phyloP scores from a whole-genome alignment of 169 alveolate species.

The Perkinsus olseni region DNA sequence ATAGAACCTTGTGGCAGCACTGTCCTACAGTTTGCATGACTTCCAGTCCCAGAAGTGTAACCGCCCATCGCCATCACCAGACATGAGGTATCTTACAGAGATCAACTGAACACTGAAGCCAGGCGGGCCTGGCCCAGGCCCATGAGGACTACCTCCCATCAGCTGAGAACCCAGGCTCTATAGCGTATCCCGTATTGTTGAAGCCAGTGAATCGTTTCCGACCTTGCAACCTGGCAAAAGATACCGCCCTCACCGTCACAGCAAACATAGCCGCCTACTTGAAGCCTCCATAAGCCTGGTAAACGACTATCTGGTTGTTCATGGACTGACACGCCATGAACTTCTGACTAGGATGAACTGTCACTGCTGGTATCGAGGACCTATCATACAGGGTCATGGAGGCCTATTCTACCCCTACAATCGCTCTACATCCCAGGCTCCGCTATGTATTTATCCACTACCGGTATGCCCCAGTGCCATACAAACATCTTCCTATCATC shows the following conservation, averaged over 20 bases:
- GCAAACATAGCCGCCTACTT: slow-evolving; percentile 25
- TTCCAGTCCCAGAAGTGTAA: slow-evolving; percentile 87
- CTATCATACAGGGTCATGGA: not conserved
- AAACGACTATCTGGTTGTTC: slow-evolving; percentile 78
- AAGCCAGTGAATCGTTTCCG: slow-evolving; percentile 80
- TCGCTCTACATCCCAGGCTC: slow-evolving; percentile 75
- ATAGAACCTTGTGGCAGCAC: too few relatives aligned
- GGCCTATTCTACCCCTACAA: not conserved
- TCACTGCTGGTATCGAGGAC: slow-evolving; percentile 69
- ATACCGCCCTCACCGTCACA: not conserved
- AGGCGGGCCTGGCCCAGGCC: too few relatives aligned
- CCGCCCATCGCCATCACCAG: slow-evolving; percentile 85
- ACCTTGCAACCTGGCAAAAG: not conserved
- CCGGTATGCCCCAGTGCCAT: slow-evolving; percentile 92
- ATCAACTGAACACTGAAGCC: not conserved
- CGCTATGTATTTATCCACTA: slow-evolving; percentile 78
- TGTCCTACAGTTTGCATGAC: slow-evolving; percentile 46
- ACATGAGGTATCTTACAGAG: slow-evolving; percentile 50
- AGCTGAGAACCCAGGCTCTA: slow-evolving; percentile 76
- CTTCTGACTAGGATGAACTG: slow-evolving; percentile 71
- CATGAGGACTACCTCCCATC: slow-evolving; percentile 58
- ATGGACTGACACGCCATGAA: slow-evolving; percentile 78
- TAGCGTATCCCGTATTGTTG: slow-evolving; percentile 78
- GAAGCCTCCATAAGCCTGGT: slow-evolving; percentile 69
- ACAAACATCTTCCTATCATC: slow-evolving; percentile 90